Base-by-base conservation (phyloP, 2,329 filamentous ascomycete species). In the Zymoseptoria ardabiliae region DNA sequence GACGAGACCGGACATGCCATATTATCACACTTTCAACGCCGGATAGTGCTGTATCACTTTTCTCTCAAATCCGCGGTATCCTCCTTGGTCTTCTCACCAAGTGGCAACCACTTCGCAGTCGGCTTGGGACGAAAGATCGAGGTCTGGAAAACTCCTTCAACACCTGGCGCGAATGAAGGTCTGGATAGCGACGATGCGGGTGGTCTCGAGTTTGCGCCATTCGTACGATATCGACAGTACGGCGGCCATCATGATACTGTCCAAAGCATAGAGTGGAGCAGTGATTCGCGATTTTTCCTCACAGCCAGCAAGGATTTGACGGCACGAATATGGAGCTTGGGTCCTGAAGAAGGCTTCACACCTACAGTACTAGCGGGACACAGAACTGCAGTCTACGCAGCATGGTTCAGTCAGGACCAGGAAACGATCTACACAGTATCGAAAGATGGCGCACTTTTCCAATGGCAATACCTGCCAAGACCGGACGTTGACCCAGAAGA, bases 401-500 rank as follows among this genome's bases (percentile, higher is more conserved):
- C 92, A n/a, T 99, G 91, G 86, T 99, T 99, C 72, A 95, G 92
- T 0, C 86, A 88, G 62, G 87, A 96, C 67, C 94, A 99, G 72
- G 95, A 99, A 76, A 90, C 85, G 50, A 96, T 99, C 57, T 99
- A 94, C 73, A 97, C 94, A 0, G 85, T 96, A 64, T 97, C 93
- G 76, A 95, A 95, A 73, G 95, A 99, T 73, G 95, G 94, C n/a
- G 92, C 94, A 2, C 82, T 97, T 0, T 97, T 97, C 70, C 84
- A 89, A 64, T 99, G 94, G 94, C 86, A 90, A 71, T 99, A 94
- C 74, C 82, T 85, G 58, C 71, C 82, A 58, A 79, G 85, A 70
- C 73, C 81, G 58, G 74, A 78, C 17, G 72, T 73, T 5, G 78
- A 80, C 49, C 74, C 73, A 48, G 79, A 81, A 23, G 81, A 85